Percentiles rank a stretch among this genome's conserved stretches.
Evolutionary conservation across 1,139 yeast species (phyloP).

Genomic region (Kodamaea plutei): DNA sequence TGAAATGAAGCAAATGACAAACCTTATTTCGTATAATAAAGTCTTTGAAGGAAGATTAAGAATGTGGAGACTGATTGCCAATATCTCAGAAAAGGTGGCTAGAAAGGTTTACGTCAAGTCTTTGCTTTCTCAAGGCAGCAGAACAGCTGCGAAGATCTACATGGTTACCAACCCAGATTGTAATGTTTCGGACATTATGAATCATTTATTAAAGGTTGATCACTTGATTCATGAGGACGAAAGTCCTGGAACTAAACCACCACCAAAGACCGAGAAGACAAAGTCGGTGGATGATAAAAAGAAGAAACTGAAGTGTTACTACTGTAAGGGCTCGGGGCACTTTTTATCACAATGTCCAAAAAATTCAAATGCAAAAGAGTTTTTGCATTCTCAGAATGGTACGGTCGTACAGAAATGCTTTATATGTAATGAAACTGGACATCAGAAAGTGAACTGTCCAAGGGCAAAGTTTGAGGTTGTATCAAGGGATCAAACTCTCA

Average conservation of each 20-base stretch:
- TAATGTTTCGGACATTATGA: background rate
- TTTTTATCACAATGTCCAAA: background rate
- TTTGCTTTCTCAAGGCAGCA: background rate
- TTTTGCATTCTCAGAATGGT: no score
- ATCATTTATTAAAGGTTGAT: background rate
- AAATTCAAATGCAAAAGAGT: no score
- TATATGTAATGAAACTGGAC: no score
- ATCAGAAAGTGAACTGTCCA: no score
- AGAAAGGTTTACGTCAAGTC: background rate
- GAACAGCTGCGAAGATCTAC: background rate
- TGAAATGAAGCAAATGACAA: background rate
- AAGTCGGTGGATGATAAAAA: no score
- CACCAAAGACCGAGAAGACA: no score
- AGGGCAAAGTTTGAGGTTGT: no score
- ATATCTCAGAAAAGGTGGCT: background rate
- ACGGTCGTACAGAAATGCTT: no score
- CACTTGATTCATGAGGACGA: background rate
- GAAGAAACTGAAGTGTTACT: no score
- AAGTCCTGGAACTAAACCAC: no score
- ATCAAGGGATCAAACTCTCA: no score
- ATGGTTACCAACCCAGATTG: background rate
- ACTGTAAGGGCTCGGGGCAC: background rate
- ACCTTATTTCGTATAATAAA: background rate
- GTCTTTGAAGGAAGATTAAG: background rate
- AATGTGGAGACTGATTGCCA: background rate